Base-by-base conservation (phyloP, 441 rosid species). In the Jatropha podagrica region DNA sequence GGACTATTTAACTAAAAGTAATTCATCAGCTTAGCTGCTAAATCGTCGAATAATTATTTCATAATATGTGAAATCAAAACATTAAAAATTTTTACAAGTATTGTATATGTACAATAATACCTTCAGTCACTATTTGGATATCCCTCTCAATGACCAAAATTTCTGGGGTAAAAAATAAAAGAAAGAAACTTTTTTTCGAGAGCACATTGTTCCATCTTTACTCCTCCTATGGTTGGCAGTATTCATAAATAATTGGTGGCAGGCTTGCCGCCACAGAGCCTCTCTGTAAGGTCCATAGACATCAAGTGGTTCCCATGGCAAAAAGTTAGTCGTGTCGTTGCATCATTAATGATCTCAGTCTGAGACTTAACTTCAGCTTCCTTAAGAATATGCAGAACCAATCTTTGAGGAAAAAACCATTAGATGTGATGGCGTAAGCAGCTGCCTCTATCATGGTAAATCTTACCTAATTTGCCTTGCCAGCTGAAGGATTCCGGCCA, bases 401-500 rank as follows among this genome's bases (percentile, higher is more conserved):
- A 18, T 55, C 20, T 41, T 69, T 27, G 1, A 32, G 7, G n/a
- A 46, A 66, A 48, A 58, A 67, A 80, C 82, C 79, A 32, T 13
- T 8, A 49, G 52, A 68, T 20, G 13, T 15, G 62, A 18, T 20
- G 7, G 68, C 20, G 41, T 13, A 60, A 74, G 74, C 68, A 76
- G 60, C 64, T 74, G 64, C 75, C 49, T 38, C 26, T 0, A 4
- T 62, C 41, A 55, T 44, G 42, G 60, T 7, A 69, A 44, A 63
- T 15, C 69, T 52, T 23, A 62, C 76, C 79, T 81, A 87, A 69
- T 74, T 87, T 75, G 82, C 75, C 76, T 89, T 95, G 4, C 89
- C 81, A 67, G 88, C 80, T 37, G 83, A 81, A 58, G 96, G 91
- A 86, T 86, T 91, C 78, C 94, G 81, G 9, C 98, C 94, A 73